Percentiles rank a stretch among this genome's conserved stretches.
These are phyloP conservation scores for Didymosphaeria variabile DNA, from an alignment of 2,329 filamentous ascomycete genomes.

Conservation along the genomic window DNA sequence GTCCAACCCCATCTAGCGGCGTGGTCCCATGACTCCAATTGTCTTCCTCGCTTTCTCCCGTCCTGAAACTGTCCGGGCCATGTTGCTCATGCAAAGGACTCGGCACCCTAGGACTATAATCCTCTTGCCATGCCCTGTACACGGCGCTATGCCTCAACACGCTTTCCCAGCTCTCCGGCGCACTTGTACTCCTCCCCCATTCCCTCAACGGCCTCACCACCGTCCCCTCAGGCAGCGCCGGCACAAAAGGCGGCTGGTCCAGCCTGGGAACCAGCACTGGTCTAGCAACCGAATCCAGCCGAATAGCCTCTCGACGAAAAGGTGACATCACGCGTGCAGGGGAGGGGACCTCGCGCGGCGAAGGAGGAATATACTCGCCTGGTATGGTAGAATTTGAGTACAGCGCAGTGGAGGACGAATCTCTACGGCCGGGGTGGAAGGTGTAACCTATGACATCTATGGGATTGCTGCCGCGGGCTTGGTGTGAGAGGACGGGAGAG, in stretches of 20 bases:
- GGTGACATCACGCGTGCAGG: neutral
- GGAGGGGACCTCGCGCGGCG: neutral
- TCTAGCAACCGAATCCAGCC: neutral
- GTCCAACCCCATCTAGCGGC: neutral
- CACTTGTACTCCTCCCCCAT: neutral
- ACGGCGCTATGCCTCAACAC: constrained; percentile 10
- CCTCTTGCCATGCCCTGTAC: neutral
- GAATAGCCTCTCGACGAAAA: neutral
- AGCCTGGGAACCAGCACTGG: neutral
- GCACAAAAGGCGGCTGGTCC: constrained; percentile 9
- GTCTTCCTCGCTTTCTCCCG: neutral
- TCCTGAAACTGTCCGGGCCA: neutral
- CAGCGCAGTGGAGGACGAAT: constrained; percentile 1
- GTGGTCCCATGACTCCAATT: constrained; percentile 13
- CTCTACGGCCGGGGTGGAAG: neutral
- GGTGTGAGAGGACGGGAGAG: constrained; percentile 1
- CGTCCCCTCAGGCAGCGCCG: constrained; percentile 4
- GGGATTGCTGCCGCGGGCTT: neutral
- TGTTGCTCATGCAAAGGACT: constrained; percentile 6
- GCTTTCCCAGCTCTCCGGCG: neutral
- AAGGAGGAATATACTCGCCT: neutral
- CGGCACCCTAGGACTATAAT: neutral
- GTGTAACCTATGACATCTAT: constrained; percentile 7
- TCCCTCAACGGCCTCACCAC: neutral
- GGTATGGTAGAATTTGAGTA: neutral